Evolutionary conservation across 169 alveolate genomes (phyloP).

Genomic region (Plasmodium gallinaceum): DNA sequence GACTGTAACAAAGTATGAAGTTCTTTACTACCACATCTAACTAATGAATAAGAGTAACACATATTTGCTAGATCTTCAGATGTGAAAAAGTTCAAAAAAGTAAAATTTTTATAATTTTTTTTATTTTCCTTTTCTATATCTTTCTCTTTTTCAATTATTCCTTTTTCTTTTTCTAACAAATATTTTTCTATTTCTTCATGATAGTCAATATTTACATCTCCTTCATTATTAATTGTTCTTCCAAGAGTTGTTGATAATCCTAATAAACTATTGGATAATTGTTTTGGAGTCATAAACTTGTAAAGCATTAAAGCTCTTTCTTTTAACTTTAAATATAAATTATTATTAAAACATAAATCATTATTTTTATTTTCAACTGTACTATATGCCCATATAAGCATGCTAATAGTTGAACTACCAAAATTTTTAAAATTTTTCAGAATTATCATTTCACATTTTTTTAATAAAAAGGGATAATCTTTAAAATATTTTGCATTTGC

Average conservation of each 20-base stretch:
- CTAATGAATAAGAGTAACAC: slow-evolving; percentile 53
- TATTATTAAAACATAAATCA: slow-evolving; percentile 23
- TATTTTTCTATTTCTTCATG: slow-evolving; percentile 44
- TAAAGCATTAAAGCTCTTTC: slow-evolving; percentile 50
- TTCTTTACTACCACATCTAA: slow-evolving; percentile 69
- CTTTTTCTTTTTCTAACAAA: slow-evolving; percentile 6
- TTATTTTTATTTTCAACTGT: slow-evolving; percentile 52
- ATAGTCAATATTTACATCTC: slow-evolving; percentile 17
- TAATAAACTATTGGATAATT: slow-evolving; percentile 56
- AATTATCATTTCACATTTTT: slow-evolving; percentile 42
- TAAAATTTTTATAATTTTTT: not conserved
- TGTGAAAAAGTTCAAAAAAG: slow-evolving; percentile 27
- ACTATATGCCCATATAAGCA: slow-evolving; percentile 76
- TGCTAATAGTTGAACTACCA: slow-evolving; percentile 55
- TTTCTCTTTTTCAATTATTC: not conserved
- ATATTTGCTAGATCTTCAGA: slow-evolving; percentile 64
- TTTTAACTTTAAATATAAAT: slow-evolving; percentile 39
- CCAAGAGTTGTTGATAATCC: slow-evolving; percentile 68
- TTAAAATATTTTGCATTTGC: slow-evolving; percentile 71
- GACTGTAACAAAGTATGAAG: slow-evolving; percentile 49
- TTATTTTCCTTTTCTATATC: not conserved
- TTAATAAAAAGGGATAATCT: slow-evolving; percentile 49
- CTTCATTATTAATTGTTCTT: slow-evolving; percentile 26
- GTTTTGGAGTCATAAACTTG: slow-evolving; percentile 56
- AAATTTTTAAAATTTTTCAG: slow-evolving; percentile 36